A percentile compares a stretch with the other conserved stretches of the same genome.
Conservation (phyloP, 2,329 filamentous ascomycete genomes). For the Mariannaea sp. region DNA sequence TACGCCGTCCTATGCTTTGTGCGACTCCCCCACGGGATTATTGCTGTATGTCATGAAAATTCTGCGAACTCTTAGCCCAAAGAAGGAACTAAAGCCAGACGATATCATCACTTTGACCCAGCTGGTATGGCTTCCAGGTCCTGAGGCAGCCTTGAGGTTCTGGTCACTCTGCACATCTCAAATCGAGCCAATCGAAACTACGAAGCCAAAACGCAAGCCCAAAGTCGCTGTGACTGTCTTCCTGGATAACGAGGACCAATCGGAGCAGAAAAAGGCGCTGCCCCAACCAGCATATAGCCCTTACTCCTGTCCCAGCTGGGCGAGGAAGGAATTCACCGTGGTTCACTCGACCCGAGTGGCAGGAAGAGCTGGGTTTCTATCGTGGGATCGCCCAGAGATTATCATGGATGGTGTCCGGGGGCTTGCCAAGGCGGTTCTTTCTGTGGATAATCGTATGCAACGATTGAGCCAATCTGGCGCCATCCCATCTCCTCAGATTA, state of each 20-base stretch:
- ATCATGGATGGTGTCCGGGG: constrained; percentile 49
- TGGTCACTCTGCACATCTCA: constrained; percentile 54
- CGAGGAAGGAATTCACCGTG: constrained; percentile 49
- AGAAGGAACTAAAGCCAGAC: constrained; percentile 49
- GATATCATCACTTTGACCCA: constrained; percentile 66
- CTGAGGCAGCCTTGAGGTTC: constrained; percentile 63
- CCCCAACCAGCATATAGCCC: constrained; percentile 32
- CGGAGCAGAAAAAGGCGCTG: constrained; percentile 22
- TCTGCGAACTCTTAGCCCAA: constrained; percentile 48
- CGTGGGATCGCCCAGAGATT: constrained; percentile 55
- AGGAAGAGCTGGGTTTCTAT: constrained; percentile 51
- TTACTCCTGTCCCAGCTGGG: constrained; percentile 58
- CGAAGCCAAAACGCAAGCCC: constrained; percentile 39
- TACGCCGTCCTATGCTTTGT: constrained; percentile 63
- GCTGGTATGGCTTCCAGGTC: constrained; percentile 69
- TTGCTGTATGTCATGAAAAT: constrained; percentile 58
- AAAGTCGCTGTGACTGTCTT: constrained; percentile 56
- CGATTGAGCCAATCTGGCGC: constrained; percentile 32
- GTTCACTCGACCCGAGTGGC: constrained; percentile 46
- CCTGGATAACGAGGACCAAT: constrained; percentile 40
- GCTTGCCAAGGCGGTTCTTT: constrained; percentile 48
- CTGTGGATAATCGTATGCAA: constrained; percentile 46
- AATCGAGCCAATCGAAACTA: constrained; percentile 36
- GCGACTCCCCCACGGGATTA: constrained; percentile 64
- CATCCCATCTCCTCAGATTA: constrained; percentile 43